Evolutionary conservation across 2,329 filamentous ascomycete genomes (phyloP).

Genomic region (Alternaria brassicae): DNA sequence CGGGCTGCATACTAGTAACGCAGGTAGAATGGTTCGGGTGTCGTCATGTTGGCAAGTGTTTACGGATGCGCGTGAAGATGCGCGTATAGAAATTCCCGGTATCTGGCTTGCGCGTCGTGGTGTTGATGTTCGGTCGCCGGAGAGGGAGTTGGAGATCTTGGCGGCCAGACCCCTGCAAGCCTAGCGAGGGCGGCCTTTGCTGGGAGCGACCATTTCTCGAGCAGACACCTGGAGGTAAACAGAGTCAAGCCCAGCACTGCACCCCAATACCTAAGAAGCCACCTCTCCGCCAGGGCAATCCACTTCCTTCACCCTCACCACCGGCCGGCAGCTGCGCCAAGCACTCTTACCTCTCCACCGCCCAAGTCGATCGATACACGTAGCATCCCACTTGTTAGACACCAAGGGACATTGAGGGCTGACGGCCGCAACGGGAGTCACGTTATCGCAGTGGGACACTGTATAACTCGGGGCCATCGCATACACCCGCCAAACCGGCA

Average conservation of each 20-base stretch:
- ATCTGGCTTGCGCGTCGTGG: slow-evolving; percentile 9
- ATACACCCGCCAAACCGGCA: slow-evolving; percentile 48
- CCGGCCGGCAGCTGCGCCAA: slow-evolving; percentile 22
- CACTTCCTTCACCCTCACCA: slow-evolving; percentile 10
- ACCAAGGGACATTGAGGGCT: slow-evolving; percentile 41
- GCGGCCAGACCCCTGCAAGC: slow-evolving; percentile 31
- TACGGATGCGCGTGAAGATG: neutral
- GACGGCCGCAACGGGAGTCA: slow-evolving; percentile 39
- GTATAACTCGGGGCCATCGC: slow-evolving; percentile 8
- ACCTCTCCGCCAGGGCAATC: slow-evolving; percentile 28
- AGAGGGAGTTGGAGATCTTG: slow-evolving; percentile 32
- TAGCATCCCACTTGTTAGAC: slow-evolving; percentile 46
- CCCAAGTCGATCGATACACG: slow-evolving; percentile 38
- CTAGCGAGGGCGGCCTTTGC: slow-evolving; percentile 34
- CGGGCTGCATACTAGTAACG: slow-evolving; percentile 84
- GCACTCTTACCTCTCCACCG: slow-evolving; percentile 18
- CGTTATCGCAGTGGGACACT: slow-evolving; percentile 32
- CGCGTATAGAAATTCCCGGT: neutral
- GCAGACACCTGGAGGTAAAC: slow-evolving; percentile 48
- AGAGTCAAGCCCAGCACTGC: slow-evolving; percentile 36
- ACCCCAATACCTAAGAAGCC: slow-evolving; percentile 25
- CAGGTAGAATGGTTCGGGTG: slow-evolving; percentile 88
- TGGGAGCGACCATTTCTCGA: slow-evolving; percentile 39
- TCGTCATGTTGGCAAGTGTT: slow-evolving; percentile 62
- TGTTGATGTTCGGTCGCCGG: slow-evolving; percentile 13